Conservation (phyloP, 2,329 filamentous ascomycete species). For the Colletotrichum tropicale region DNA sequence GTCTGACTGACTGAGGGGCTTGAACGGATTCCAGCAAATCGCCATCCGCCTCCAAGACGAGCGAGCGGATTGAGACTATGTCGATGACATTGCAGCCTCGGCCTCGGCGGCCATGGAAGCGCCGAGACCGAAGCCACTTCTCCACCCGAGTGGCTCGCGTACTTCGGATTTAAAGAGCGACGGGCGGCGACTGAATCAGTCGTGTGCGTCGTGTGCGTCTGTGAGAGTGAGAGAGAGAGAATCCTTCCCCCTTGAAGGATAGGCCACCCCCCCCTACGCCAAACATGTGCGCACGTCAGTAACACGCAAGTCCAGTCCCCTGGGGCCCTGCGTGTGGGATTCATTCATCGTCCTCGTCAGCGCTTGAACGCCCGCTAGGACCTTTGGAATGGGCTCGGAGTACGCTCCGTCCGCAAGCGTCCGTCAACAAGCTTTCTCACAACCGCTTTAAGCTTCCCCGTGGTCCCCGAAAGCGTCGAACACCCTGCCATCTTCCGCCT, state of each 20-base stretch:
- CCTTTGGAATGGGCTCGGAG: background rate
- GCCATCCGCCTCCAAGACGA: background rate
- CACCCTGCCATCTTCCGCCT: background rate
- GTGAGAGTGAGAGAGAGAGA: background rate
- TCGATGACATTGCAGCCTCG: background rate
- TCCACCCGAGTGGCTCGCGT: background rate
- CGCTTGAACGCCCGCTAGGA: background rate
- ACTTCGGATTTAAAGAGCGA: background rate
- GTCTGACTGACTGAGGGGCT: background rate
- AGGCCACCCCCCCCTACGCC: background rate
- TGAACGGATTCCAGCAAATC: background rate
- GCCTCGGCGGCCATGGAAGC: background rate
- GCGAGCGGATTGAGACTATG: background rate
- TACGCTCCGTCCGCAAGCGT: background rate
- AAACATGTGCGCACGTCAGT: background rate
- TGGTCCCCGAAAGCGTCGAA: background rate
- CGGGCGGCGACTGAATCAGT: background rate
- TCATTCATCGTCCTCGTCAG: background rate
- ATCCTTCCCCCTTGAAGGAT: background rate
- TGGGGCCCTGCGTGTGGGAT: background rate
- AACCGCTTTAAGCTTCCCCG: background rate
- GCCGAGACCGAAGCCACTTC: background rate
- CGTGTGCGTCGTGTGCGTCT: background rate
- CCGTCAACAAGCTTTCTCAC: background rate
- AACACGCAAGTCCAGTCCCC: background rate